Conservation (phyloP, 2,329 filamentous ascomycete genomes). For the Botrytis fragariae region DNA sequence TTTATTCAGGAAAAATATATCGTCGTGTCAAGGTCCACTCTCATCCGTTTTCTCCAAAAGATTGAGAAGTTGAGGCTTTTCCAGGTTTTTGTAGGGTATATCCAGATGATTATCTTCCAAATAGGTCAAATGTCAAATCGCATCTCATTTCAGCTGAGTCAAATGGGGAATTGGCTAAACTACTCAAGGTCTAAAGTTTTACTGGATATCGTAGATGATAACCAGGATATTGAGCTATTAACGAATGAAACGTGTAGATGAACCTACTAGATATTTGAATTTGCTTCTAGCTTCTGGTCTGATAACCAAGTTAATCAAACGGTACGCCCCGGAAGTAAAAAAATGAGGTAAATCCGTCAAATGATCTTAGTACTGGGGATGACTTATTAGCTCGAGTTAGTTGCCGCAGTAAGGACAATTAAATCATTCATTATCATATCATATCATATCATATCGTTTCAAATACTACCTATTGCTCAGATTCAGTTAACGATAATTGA, state of each 20-base stretch:
- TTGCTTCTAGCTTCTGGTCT: slow-evolving; percentile 2
- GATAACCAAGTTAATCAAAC: background rate
- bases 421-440: background rate
- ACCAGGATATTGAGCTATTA: background rate
- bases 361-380: slow-evolving; percentile 8
- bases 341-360: slow-evolving; percentile 11
- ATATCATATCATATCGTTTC: background rate
- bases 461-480: background rate
- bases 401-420: slow-evolving; percentile 10
- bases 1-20: background rate
- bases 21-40: slow-evolving; percentile 16
- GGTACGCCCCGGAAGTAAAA: slow-evolving; percentile 15
- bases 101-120: background rate
- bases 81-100: background rate
- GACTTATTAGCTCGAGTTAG: background rate
- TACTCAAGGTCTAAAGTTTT: slow-evolving; percentile 7
- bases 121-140: slow-evolving; percentile 8
- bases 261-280: background rate
- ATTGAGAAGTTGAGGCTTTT: slow-evolving; percentile 14
- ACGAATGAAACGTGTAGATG: background rate
- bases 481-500: background rate
- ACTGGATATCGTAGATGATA: slow-evolving; percentile 4
- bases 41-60: slow-evolving; percentile 7
- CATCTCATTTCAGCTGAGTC: slow-evolving; percentile 15
- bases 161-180: slow-evolving; percentile 5